Evolutionary conservation across 129 eudicot genomes (phyloP), one percentile per base, ranked within the genome.

Genomic region (Dittrichia graveolens): DNA sequence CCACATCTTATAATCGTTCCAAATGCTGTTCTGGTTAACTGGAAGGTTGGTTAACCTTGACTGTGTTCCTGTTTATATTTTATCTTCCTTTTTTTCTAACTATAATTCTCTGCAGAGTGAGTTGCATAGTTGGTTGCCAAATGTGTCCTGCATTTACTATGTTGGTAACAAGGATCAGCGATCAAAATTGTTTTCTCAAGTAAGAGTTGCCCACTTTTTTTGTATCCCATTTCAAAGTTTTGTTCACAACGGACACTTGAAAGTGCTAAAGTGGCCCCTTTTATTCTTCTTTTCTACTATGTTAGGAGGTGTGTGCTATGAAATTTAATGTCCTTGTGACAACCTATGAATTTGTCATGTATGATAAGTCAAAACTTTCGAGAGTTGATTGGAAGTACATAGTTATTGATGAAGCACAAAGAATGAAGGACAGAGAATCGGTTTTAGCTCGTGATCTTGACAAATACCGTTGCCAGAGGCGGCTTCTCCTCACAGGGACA

Each of bases 1-100:
- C 99, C 99, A 52, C 99, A 94, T 85, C 97, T 94, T 55, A 94
- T 94, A 69, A 94, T 94, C 57, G 99, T 94, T 63, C 99, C 99
- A 19, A 94, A 94, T 88, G 99, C 99, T 67, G 99, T 94, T 72
- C 71, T 94, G 60, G 99, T 94, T 75, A 94, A 94, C 85, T 94
- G 99, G 99, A 94, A 94, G 98, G 98, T 90, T 72, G 38, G 77
- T 65, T 59, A 49, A 61, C 16, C 58, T 76, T 48, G 34, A 19
- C 48, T 39, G 10, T 16, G 37, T 47, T 50, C 48, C 4, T n/a
- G 12, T 47, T 58, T 11, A 3, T 39, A 47, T 67, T 35, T 67
- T 19, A 39, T 11, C 24, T 57, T 14, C 1, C 9, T 34, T 5
- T 8, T 7, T 38, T 16, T 5, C 75, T 83, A 52, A 82, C 66